Conservation (phyloP, 208 protist genomes). For the Crithidia expoeki region DNA sequence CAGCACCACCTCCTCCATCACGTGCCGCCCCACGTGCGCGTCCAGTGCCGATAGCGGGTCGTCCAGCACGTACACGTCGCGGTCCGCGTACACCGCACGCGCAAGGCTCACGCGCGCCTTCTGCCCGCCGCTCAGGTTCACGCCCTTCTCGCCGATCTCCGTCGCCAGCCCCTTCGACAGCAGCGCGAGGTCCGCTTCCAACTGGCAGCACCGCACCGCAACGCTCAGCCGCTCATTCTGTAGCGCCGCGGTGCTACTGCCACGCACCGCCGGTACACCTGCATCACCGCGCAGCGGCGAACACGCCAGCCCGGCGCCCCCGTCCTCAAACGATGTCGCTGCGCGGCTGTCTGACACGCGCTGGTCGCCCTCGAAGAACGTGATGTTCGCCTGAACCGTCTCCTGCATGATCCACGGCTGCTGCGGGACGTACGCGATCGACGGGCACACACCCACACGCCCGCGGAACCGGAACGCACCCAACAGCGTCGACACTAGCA, state of each 20-base stretch:
- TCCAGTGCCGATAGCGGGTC: slow-evolving; percentile 95
- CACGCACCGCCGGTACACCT: too few species aligned
- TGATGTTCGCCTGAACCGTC: too few species aligned
- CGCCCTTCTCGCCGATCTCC: slow-evolving; percentile 88
- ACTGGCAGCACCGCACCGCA: slow-evolving; percentile 66
- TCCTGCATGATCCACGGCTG: too few species aligned
- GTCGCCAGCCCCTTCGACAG: slow-evolving; percentile 87
- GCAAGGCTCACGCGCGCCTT: slow-evolving; percentile 85
- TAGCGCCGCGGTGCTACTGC: too few species aligned
- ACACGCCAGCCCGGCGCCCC: too few species aligned
- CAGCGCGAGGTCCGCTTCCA: slow-evolving; percentile 83
- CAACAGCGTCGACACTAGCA: slow-evolving; percentile 55
- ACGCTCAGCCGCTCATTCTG: slow-evolving; percentile 57
- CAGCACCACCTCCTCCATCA: slow-evolving; percentile 54
- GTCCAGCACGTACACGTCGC: slow-evolving; percentile 91
- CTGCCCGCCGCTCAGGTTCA: too few species aligned
- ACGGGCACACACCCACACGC: slow-evolving; percentile 29
- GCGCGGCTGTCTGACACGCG: slow-evolving; percentile 55
- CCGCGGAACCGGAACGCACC: slow-evolving; percentile 38
- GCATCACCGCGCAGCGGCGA: too few species aligned
- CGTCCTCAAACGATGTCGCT: too few species aligned
- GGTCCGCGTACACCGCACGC: slow-evolving; percentile 85
- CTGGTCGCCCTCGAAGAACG: slow-evolving; percentile 86
- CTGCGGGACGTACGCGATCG: too few species aligned
- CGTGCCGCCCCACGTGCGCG: slow-evolving; percentile 68